Evolutionary conservation across 495 filamentous ascomycete species (phyloP), one percentile per base, ranked within the genome.

Genomic region (Hyaloscypha variabilis): DNA sequence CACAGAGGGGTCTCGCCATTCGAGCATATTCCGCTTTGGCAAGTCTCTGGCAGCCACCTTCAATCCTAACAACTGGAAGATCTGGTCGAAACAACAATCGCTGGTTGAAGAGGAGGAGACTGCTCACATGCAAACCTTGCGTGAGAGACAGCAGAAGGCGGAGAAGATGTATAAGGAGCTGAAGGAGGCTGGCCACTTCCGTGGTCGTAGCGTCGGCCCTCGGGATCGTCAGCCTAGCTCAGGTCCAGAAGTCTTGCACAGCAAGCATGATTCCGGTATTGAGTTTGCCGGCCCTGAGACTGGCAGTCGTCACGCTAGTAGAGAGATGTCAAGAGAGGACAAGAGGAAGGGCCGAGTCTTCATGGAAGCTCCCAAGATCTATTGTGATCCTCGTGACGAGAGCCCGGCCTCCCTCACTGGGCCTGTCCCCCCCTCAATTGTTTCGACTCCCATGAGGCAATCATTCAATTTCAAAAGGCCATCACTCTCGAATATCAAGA

Each of bases 151-250:
- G 25, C 75, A 69, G 19, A 83, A 79, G 67, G 86, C 83, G 1
- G 82, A 86, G 70, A 72, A 74, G 62, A 80, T 83, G 0, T 91
- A 91, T 72, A 81, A 82, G 6, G 81, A 87, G 70, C 71, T 90
- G 63, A 90, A 91, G 75, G 77, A 79, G 62, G 75, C 76, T 13
- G 87, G 87, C 0, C 86, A 85, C 17, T 67, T 72, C 42, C 57
- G 64, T 17, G 62, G 62, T 46, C 25, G 42, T 28, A 36, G 59
- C 21, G 17, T 26, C 23, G 25, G 23, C 24, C 23, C 29, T 31
- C 14, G 6, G 3, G 42, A 23, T 13, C 23, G 10, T n/a, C 19
- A 36, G 23, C 28, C 60, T 29, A 10, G 5, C 8, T 1, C 14
- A 14, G 51, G 42, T 36, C n/a, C 28, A 31, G 19, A 2, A 8